Evolutionary conservation across 2,329 filamentous ascomycete species (phyloP).

Genomic region (Pyricularia pennisetigena): DNA sequence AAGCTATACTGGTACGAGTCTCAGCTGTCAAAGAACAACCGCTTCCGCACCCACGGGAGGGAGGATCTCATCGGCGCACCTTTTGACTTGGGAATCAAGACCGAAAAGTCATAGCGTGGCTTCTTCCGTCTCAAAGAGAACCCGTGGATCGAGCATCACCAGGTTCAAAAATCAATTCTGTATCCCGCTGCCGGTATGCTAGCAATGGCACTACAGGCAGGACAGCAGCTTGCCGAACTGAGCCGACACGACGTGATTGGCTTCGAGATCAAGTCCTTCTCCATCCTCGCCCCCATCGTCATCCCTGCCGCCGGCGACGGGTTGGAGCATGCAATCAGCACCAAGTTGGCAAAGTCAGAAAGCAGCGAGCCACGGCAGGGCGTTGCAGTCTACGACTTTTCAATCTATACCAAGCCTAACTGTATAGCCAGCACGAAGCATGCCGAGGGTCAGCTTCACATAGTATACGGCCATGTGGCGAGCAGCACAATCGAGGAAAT

Average conservation of each 20-base stretch:
- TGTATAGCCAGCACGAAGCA: constrained; percentile 27
- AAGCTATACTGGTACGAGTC: constrained; percentile 27
- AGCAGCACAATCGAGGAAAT: background rate
- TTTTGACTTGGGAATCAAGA: constrained; percentile 13
- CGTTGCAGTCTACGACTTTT: constrained; percentile 20
- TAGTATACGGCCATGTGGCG: constrained; percentile 15
- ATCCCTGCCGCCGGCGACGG: constrained; percentile 18
- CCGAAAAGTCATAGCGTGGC: constrained; percentile 31
- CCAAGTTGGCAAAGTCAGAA: background rate
- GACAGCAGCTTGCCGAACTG: constrained; percentile 14
- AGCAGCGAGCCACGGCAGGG: background rate
- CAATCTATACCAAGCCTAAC: constrained; percentile 34
- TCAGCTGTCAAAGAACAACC: constrained; percentile 18
- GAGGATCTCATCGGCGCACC: constrained; percentile 18
- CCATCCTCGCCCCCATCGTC: constrained; percentile 13
- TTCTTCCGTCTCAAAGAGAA: constrained; percentile 26
- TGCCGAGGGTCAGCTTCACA: constrained; percentile 21
- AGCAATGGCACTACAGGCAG: constrained; percentile 27
- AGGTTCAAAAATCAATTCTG: constrained; percentile 24
- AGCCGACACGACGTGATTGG: background rate
- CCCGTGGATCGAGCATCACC: constrained; percentile 37
- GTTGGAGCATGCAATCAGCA: constrained; percentile 37
- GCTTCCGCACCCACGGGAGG: constrained; percentile 17
- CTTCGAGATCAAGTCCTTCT: constrained; percentile 10
- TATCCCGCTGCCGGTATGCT: constrained; percentile 27